A percentile compares a stretch with the other conserved stretches of the same genome.
Evolutionary conservation across 2,329 filamentous ascomycete genomes (phyloP).

Genomic region (Teratosphaeriaceae sp.): DNA sequence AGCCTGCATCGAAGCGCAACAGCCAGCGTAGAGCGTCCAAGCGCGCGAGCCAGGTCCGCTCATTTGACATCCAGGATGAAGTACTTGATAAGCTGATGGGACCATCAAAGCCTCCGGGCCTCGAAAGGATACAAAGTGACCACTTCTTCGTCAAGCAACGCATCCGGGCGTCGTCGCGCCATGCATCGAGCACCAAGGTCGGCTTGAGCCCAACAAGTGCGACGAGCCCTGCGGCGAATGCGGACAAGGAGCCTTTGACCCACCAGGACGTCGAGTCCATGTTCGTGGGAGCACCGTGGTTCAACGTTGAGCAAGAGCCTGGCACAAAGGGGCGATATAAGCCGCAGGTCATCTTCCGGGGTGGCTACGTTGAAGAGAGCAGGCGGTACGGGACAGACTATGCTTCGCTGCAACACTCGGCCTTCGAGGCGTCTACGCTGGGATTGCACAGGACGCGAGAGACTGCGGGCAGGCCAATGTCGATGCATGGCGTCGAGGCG

Average conservation of each 20-base stretch:
- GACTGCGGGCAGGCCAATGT: not conserved
- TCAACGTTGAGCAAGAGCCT: conserved; percentile 13
- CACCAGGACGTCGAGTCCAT: conserved; percentile 17
- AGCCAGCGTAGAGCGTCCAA: conserved; percentile 7
- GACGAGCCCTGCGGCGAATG: not conserved
- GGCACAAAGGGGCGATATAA: conserved; percentile 2
- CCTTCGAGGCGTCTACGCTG: conserved; percentile 14
- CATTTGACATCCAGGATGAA: conserved; percentile 18
- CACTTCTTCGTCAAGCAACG: conserved; percentile 16
- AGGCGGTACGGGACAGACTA: conserved; percentile 13
- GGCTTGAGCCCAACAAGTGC: not conserved
- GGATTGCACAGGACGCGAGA: conserved; percentile 4
- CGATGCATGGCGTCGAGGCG: not conserved
- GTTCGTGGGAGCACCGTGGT: conserved; percentile 25
- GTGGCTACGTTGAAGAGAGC: conserved; percentile 4
- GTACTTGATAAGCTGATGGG: conserved; percentile 20
- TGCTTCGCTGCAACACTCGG: conserved; percentile 10
- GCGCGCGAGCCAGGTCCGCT: conserved; percentile 8
- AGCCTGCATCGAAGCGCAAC: not conserved
- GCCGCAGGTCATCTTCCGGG: conserved; percentile 17
- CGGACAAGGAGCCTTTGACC: not conserved
- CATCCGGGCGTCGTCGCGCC: conserved; percentile 8
- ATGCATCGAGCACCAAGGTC: not conserved
- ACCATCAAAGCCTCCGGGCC: conserved; percentile 11
- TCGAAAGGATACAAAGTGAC: conserved; percentile 8